Evolutionary conservation across 2,329 filamentous ascomycete genomes (phyloP).

Genomic region (Acrodontium crateriforme): DNA sequence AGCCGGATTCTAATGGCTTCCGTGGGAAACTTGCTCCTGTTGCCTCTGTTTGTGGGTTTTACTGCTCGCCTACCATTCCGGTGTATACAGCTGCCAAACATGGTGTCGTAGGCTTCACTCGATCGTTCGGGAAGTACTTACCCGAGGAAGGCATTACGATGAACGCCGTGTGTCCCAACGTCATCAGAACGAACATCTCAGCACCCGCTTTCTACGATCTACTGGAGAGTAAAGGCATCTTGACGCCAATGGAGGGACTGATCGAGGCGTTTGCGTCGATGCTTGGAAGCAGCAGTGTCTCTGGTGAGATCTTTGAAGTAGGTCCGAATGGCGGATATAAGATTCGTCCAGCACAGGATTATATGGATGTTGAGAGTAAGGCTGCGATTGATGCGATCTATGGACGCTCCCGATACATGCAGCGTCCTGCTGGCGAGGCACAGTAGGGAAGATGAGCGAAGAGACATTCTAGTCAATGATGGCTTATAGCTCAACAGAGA

Average conservation of each 20-base stretch:
- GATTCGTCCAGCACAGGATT: conserved; percentile 16
- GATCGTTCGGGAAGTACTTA: conserved; percentile 29
- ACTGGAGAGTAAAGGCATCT: conserved; percentile 20
- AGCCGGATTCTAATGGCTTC: conserved; percentile 18
- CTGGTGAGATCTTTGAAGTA: conserved; percentile 29
- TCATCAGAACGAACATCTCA: conserved; percentile 28
- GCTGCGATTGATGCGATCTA: conserved; percentile 11
- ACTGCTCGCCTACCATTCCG: conserved; percentile 28
- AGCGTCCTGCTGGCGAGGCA: too few relatives aligned
- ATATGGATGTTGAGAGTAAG: conserved; percentile 20
- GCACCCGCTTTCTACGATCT: conserved; percentile 25
- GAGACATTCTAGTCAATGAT: too few relatives aligned
- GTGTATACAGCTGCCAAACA: conserved; percentile 32
- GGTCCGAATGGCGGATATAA: conserved; percentile 24
- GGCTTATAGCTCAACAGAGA: too few relatives aligned
- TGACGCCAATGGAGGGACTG: conserved; percentile 27
- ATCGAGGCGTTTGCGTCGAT: conserved; percentile 28
- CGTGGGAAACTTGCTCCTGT: conserved; percentile 25
- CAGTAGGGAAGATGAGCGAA: too few relatives aligned
- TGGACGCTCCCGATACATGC: too few relatives aligned
- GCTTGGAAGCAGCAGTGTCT: conserved; percentile 23
- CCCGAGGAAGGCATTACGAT: conserved; percentile 27
- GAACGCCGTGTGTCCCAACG: conserved; percentile 30
- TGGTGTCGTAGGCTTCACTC: conserved; percentile 25
- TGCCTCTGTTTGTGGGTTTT: conserved; percentile 31